Evolutionary conservation across 441 rosid genomes (phyloP), one percentile per base, ranked within the genome.

Genomic region (Lepidium campestre): DNA sequence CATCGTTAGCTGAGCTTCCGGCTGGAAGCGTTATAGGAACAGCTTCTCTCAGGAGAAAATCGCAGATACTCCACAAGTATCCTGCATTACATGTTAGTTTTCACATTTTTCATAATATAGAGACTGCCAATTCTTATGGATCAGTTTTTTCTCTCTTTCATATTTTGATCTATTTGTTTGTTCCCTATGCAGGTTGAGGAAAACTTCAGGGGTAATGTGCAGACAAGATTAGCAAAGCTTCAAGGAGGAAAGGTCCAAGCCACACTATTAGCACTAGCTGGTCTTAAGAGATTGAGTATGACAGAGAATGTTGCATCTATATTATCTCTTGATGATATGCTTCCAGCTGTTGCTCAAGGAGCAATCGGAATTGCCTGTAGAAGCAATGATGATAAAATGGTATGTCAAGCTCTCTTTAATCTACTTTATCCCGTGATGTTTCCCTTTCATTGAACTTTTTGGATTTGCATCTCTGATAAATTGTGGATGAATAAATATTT

Each of bases 301-400:
- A 89, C 91, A 2, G 97, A 87, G 70, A 89, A 89, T 63, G 96
- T 89, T 23, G 80, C 96, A 34, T 79, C 89, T 15, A 72, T 81
- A 59, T 90, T 94, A 62, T 74, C 97, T 40, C 75, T 91, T 1
- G 90, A 91, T 57, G 96, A 94, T 57, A 94, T 94, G 97, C 97
- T 94, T 69, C 99, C 99, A 14, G 99, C 97, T 34, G 99, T 94
- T 83, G 99, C 99, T 73, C 99, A 94, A 77, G 99, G 99, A 25
- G 99, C 99, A 2, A 94, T 91, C 48, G 97, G 97, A 67, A 91
- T 93, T 64, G 97, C 99, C 23, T 93, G 99, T 72, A 82, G 96
- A 70, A 86, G 71, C 22, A 74, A 77, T 75, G 92, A 93, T 44
- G 86, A 85, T 62, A 91, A 82, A 82, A 93, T 91, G 96, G 97